Percentiles rank a stretch among this genome's conserved stretches.
Evolutionary conservation across 2,329 filamentous ascomycete species (phyloP).

Genomic region (Phialophora chinensis): DNA sequence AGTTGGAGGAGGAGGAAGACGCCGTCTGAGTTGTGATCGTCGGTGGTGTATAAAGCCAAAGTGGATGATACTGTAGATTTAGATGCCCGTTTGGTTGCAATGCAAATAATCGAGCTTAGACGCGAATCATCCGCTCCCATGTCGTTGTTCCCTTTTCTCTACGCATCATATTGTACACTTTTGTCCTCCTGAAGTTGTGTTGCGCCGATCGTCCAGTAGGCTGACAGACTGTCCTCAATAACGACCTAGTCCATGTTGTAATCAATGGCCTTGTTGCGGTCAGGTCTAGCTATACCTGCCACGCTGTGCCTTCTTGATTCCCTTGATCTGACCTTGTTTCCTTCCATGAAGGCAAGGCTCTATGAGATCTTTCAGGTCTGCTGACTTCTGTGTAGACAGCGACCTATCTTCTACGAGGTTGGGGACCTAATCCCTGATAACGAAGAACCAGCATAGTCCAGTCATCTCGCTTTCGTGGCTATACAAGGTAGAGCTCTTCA

Average conservation of each 20-base stretch:
- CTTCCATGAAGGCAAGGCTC: neutral
- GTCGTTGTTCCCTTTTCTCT: neutral
- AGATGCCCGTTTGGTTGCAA: too few species aligned
- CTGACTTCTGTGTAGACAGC: neutral
- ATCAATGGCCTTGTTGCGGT: neutral
- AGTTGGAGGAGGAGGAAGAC: constrained; percentile 35
- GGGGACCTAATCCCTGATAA: neutral
- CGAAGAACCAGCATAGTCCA: neutral
- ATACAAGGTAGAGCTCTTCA: constrained; percentile 47
- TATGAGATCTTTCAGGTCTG: neutral
- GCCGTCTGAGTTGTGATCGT: neutral
- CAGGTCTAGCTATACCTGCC: neutral
- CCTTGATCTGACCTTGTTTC: neutral
- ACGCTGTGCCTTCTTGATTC: neutral
- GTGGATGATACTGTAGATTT: neutral
- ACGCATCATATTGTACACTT: neutral
- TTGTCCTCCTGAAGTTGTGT: neutral
- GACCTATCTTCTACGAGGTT: neutral
- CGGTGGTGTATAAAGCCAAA: neutral
- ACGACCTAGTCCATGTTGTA: neutral
- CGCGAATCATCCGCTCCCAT: neutral
- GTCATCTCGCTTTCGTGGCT: neutral
- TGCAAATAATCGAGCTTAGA: neutral
- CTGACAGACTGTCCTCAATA: neutral
- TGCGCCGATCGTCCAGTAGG: neutral